Percentiles rank a stretch among this genome's conserved stretches.
Conservation (phyloP, 495 filamentous ascomycete genomes). For the Extremus antarcticus region DNA sequence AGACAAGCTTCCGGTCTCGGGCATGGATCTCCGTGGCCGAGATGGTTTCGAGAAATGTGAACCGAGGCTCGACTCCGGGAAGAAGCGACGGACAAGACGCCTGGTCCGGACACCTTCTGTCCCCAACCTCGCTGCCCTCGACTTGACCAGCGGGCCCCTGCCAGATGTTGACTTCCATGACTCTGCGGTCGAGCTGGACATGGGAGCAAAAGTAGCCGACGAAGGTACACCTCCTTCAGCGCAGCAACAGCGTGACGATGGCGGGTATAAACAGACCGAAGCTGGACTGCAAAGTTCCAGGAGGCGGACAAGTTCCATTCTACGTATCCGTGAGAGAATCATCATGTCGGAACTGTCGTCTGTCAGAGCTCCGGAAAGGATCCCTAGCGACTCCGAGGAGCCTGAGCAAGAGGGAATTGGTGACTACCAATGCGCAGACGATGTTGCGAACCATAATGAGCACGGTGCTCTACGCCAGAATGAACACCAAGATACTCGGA, state of each 20-base stretch:
- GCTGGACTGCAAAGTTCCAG: background rate
- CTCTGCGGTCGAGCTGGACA: background rate
- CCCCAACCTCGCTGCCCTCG: background rate
- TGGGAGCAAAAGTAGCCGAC: background rate
- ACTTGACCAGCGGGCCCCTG: slow-evolving; percentile 12
- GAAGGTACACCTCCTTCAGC: background rate
- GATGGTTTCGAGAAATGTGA: slow-evolving; percentile 19
- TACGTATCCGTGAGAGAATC: background rate
- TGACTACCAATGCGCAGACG: background rate
- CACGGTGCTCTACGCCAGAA: background rate
- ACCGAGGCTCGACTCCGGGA: background rate
- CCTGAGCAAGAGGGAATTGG: slow-evolving; percentile 1
- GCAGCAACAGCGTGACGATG: background rate
- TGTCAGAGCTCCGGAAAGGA: slow-evolving; percentile 4
- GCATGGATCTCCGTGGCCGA: background rate
- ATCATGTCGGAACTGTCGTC: slow-evolving; percentile 9
- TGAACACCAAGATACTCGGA: background rate
- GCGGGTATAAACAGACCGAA: background rate
- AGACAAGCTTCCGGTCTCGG: background rate
- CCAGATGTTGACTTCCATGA: slow-evolving; percentile 8
- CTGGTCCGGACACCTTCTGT: background rate
- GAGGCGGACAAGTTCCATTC: background rate
- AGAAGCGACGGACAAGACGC: background rate
- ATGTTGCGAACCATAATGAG: background rate
- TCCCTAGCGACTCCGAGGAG: slow-evolving; percentile 5